phyloP scores from a whole-genome alignment of 1,139 yeast genomes.

The Pichia sp. region DNA sequence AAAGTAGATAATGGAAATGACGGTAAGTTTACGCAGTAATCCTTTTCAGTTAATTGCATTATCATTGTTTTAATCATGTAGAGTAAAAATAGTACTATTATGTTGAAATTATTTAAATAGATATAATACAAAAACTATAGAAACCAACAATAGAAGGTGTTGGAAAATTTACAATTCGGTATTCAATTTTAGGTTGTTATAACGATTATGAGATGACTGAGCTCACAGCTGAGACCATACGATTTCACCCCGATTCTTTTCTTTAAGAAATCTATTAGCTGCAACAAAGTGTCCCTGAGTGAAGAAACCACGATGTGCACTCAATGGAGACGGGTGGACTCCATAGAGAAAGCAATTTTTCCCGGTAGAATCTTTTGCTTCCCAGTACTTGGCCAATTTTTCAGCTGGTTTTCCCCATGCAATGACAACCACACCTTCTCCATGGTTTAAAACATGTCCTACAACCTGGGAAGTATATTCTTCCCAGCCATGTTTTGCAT shows the following conservation, averaged over 20 bases:
- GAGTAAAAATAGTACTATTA: no score
- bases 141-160: no score
- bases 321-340: constrained; percentile 93
- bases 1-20: no score
- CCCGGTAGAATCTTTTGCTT: neutral
- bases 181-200: no score
- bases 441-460: constrained; percentile 38
- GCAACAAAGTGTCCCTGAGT: constrained; percentile 43
- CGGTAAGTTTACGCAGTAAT: no score
- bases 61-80: no score
- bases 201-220: neutral
- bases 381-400: constrained; percentile 29
- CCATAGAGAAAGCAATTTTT: constrained; percentile 37
- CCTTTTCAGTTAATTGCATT: no score
- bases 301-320: constrained; percentile 71
- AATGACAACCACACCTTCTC: constrained; percentile 62
- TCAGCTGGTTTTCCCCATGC: constrained; percentile 97
- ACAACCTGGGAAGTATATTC: constrained; percentile 72
- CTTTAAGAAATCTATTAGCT: neutral
- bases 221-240: neutral
- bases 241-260: neutral
- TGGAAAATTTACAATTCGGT: no score
- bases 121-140: no score
- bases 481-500: constrained; percentile 92
- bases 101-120: no score